Conservation (phyloP, 345 rosid species). For the Physaria fendleri region DNA sequence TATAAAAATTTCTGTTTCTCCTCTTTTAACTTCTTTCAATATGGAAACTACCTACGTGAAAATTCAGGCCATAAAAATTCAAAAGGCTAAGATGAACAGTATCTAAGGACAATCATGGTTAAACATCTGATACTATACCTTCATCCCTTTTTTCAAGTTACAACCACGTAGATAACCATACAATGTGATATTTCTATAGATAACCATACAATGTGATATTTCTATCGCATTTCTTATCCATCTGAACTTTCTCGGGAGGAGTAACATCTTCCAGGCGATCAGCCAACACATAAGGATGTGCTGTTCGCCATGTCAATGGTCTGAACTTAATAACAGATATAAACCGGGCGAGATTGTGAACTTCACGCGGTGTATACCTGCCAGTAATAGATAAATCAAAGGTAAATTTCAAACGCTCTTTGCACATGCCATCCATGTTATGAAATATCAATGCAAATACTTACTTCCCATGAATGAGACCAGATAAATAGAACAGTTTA, state of each 20-base stretch:
- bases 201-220: constrained; percentile 83
- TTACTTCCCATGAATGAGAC: constrained; percentile 85
- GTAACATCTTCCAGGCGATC: constrained; percentile 97
- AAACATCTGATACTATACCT: constrained; percentile 41
- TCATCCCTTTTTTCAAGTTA: constrained; percentile 79
- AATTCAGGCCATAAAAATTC: background rate
- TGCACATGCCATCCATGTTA: constrained; percentile 1
- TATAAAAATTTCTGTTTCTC: background rate
- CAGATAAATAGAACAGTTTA: constrained; percentile 84
- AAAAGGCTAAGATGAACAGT: background rate
- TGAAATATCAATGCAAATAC: constrained; percentile 25
- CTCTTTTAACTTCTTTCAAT: background rate
- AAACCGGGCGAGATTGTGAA: constrained; percentile 79
- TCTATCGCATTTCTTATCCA: constrained; percentile 76
- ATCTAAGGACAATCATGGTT: background rate
- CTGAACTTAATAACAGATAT: constrained; percentile 68
- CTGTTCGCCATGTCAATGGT: constrained; percentile 81
- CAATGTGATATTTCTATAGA: constrained; percentile 72
- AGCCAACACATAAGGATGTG: constrained; percentile 85
- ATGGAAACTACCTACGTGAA: constrained; percentile 3
- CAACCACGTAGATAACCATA: constrained; percentile 96
- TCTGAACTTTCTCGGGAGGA: constrained; percentile 65
- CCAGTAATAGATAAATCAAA: constrained; percentile 12
- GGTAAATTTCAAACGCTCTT: constrained; percentile 3
- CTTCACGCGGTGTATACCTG: constrained; percentile 80